These are phyloP conservation scores for Eutrema yunnanense DNA, from an alignment of 345 rosid species.

Conservation along the genomic window DNA sequence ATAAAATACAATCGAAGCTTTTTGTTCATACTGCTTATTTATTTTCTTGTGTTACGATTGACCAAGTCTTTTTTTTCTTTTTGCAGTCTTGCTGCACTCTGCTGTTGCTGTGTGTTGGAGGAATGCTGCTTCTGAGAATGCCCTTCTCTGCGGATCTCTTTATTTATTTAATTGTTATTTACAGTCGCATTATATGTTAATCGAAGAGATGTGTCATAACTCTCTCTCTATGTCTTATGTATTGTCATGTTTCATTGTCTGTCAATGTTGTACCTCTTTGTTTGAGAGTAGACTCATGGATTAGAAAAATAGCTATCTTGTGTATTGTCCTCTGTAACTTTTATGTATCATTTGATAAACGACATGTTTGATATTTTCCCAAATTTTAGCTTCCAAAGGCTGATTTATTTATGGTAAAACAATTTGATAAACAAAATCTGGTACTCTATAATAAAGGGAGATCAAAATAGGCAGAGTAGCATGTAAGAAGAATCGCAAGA, in stretches of 20 bases:
- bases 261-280: background rate
- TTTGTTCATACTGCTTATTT: background rate
- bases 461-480: background rate
- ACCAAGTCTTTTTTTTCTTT: background rate
- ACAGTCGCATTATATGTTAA: background rate
- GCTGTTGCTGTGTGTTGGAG: constrained; percentile 45
- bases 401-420: no score
- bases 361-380: background rate
- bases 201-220: background rate
- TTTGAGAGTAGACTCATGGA: background rate
- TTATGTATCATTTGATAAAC: background rate
- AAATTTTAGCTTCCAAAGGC: background rate
- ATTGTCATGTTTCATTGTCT: constrained; percentile 5
- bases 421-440: background rate
- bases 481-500: background rate
- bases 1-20: background rate
- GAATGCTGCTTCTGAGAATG: constrained; percentile 40
- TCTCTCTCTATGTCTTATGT: constrained; percentile 7
- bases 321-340: background rate
- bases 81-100: constrained; percentile 46
- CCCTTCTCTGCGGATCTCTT: background rate
- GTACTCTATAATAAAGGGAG: background rate
- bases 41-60: background rate
- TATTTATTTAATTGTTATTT: background rate
- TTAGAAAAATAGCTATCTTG: background rate